These are phyloP conservation scores for Leptodontidium sp. DNA, from an alignment of 2,329 filamentous ascomycete genomes.

Conservation along the genomic window DNA sequence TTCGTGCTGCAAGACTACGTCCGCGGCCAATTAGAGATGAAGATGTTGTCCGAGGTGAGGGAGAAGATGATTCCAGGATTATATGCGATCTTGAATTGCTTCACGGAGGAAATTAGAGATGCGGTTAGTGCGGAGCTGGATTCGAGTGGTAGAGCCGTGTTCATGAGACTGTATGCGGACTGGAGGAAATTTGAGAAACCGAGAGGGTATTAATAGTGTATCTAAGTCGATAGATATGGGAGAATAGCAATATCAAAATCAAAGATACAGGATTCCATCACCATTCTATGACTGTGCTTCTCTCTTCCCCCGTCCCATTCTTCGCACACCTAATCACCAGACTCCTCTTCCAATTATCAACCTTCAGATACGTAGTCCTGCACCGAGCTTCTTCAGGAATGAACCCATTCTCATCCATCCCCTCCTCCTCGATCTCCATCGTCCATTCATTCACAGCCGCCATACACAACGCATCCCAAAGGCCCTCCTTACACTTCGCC, in stretches of 20 bases:
- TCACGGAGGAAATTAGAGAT: slow-evolving; percentile 60
- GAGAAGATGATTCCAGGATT: slow-evolving; percentile 65
- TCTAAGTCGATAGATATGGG: background rate
- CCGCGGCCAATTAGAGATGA: slow-evolving; percentile 65
- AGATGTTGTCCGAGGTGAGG: slow-evolving; percentile 58
- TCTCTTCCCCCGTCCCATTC: slow-evolving; percentile 9
- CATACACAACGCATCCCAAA: slow-evolving; percentile 26
- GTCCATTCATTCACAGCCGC: slow-evolving; percentile 25
- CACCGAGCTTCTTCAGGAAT: slow-evolving; percentile 16
- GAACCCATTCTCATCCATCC: slow-evolving; percentile 23
- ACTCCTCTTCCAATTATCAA: slow-evolving; percentile 22
- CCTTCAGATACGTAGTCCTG: slow-evolving; percentile 3
- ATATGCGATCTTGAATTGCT: slow-evolving; percentile 67
- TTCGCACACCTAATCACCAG: slow-evolving; percentile 2
- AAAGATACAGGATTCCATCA: background rate
- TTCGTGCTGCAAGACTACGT: slow-evolving; percentile 66
- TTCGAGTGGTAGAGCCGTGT: slow-evolving; percentile 63
- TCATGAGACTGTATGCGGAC: slow-evolving; percentile 64
- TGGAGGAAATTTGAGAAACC: slow-evolving; percentile 72
- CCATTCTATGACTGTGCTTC: slow-evolving; percentile 18
- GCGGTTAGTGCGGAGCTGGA: slow-evolving; percentile 67
- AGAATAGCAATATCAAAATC: background rate
- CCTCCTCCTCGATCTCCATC: slow-evolving; percentile 26
- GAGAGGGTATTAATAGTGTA: slow-evolving; percentile 39
- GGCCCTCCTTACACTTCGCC: slow-evolving; percentile 15